Evolutionary conservation across 495 filamentous ascomycete species (phyloP).

Genomic region (Penicillium desertorum): DNA sequence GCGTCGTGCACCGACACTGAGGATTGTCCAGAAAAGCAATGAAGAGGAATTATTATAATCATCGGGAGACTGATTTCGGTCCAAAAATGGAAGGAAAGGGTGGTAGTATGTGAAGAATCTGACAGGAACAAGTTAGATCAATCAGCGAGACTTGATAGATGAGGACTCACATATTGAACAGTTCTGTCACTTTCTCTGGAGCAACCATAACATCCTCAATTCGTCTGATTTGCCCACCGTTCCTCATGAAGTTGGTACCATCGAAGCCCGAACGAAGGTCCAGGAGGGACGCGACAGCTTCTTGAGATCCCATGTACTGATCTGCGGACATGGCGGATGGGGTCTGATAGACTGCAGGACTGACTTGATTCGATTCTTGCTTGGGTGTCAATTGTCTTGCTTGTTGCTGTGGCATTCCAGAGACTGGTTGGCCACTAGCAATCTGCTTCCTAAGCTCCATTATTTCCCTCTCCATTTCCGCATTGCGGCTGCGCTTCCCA

Average conservation of each 20-base stretch:
- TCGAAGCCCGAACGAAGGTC: constrained; percentile 65
- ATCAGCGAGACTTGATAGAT: not conserved
- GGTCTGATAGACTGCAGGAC: constrained; percentile 44
- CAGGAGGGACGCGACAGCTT: constrained; percentile 78
- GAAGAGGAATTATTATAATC: constrained; percentile 71
- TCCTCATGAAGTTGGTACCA: constrained; percentile 46
- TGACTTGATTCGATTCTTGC: constrained; percentile 51
- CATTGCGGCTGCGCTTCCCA: constrained; percentile 85
- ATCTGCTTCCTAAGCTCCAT: constrained; percentile 68
- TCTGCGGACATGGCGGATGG: constrained; percentile 48
- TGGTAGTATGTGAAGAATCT: constrained; percentile 79
- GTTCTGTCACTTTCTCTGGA: constrained; percentile 66
- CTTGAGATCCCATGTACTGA: constrained; percentile 76
- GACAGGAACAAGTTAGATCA: constrained; percentile 15
- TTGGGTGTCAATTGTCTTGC: constrained; percentile 53
- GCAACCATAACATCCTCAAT: constrained; percentile 74
- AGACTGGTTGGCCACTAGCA: constrained; percentile 39
- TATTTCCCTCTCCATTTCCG: constrained; percentile 79
- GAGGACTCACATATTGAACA: constrained; percentile 66
- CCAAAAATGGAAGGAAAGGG: constrained; percentile 80
- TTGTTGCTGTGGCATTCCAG: constrained; percentile 46
- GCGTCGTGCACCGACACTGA: constrained; percentile 76
- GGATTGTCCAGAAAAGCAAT: constrained; percentile 84
- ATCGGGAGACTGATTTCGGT: constrained; percentile 66
- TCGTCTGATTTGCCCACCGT: constrained; percentile 47